Percentiles rank a stretch among this genome's conserved stretches.
Evolutionary conservation across 768 basidiomycete species (phyloP).

Genomic region (Galerina sulciceps): DNA sequence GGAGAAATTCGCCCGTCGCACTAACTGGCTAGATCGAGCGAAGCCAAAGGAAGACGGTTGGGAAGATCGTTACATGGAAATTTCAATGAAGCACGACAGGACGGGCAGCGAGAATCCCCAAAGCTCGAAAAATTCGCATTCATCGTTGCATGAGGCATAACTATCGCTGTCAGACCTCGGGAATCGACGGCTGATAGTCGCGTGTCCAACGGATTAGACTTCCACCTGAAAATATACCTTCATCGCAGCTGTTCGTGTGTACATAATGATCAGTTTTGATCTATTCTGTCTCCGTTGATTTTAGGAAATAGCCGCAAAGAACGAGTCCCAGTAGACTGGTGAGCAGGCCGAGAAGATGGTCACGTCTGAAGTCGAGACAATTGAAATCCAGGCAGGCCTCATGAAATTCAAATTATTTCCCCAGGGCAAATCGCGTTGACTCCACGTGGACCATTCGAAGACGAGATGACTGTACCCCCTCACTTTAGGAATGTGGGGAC

Average conservation of each 20-base stretch:
- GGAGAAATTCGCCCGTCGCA: conserved; percentile 46
- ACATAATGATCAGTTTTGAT: no score
- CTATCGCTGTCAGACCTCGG: background rate
- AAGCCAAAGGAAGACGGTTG: conserved; percentile 39
- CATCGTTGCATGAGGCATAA: background rate
- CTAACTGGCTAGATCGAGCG: conserved; percentile 46
- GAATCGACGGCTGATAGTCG: background rate
- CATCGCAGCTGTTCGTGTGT: no score
- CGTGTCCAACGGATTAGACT: conserved; percentile 1
- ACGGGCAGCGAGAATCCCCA: conserved; percentile 1
- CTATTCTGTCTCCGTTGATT: no score
- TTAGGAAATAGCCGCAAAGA: no score
- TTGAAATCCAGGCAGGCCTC: no score
- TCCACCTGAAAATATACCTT: no score
- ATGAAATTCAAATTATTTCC: background rate
- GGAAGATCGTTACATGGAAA: conserved; percentile 45
- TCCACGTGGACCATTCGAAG: conserved; percentile 8
- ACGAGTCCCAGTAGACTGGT: no score
- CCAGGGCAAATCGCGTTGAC: conserved; percentile 13
- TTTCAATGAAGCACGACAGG: conserved; percentile 11
- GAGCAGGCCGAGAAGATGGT: no score
- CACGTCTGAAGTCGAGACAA: no score
- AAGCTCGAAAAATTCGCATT: background rate
- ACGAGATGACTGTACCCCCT: background rate
- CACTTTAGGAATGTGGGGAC: conserved; percentile 10